Evolutionary conservation across 2,329 filamentous ascomycete species (phyloP), one percentile per base, ranked within the genome.

Genomic region (Graphium sp.): DNA sequence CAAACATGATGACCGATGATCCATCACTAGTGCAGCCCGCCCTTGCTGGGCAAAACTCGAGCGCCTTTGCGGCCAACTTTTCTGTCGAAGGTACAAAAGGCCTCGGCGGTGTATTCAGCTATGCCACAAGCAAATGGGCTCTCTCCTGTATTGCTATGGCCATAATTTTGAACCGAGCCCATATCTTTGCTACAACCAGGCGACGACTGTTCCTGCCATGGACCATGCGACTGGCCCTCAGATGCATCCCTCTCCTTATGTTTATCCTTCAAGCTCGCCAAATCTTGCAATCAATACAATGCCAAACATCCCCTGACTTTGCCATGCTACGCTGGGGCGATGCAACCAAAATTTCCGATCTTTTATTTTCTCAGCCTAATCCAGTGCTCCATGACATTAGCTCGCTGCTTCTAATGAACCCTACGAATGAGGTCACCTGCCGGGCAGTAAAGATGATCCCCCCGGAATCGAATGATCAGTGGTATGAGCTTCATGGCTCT

Each of bases 121-220:
- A 95, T 51, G 63, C 84, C 24, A 91, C 81, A 2, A 91, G 82
- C 50, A 79, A 79, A 50, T 95, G 89, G 89, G 85, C 87, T 1
- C 57, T 95, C 33, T 74, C 76, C 29, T 94, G 84, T 41, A 74
- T 95, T 41, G 70, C 75, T 21, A 80, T 87, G 62, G 83, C 83
- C 14, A 69, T 95, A 33, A 56, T 94, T 33, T 60, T 95, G 15
- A 95, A 95, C 47, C 73, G 89, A 32, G 91, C 89, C 6, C 76
- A 85, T 33, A 89, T 95, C 40, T 95, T 93, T 50, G 87, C 84
- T 23, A 87, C 85, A 0, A 87, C 83, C 10, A 66, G 89, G 35
- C 69, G 85, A 30, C 73, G 80, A 30, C 59, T 94, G n/a, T 66
- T 67, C 7, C 60, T 95, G 3, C 66, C 66, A 31, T 87, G 81